Percentiles rank a stretch among this genome's conserved stretches.
Evolutionary conservation across 768 basidiomycete species (phyloP).

Genomic region (Daedaleopsis sinensis): DNA sequence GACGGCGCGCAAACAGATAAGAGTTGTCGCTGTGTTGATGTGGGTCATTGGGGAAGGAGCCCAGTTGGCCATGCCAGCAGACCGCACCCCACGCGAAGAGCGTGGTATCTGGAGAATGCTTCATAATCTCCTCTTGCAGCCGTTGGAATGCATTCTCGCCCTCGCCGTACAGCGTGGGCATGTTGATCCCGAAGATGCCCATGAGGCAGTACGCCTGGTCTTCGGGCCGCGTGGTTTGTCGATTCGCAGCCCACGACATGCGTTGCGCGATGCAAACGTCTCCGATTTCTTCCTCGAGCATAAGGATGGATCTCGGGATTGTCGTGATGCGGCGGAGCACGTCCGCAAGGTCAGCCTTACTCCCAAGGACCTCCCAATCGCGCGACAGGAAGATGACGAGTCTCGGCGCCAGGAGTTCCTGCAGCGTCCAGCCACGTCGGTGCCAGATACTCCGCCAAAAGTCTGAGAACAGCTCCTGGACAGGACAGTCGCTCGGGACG

Average conservation of each 20-base stretch:
- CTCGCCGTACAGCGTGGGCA: slow-evolving; percentile 11
- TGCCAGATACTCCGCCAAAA: neutral
- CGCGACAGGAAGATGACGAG: no score
- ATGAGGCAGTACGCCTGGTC: slow-evolving; percentile 17
- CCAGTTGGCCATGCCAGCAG: neutral
- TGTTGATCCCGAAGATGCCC: slow-evolving; percentile 10
- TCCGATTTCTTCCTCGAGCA: neutral
- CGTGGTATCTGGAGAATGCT: neutral
- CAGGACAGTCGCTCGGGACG: neutral
- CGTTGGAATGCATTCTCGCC: slow-evolving; percentile 3
- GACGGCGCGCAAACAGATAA: neutral
- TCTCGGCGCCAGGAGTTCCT: neutral
- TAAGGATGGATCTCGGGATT: neutral
- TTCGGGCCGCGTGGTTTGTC: neutral
- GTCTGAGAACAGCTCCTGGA: neutral
- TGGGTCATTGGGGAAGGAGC: neutral
- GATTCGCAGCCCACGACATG: slow-evolving; percentile 13
- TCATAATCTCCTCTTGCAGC: slow-evolving; percentile 10
- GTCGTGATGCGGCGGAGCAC: neutral
- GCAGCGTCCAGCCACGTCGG: neutral
- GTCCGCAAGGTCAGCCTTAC: neutral
- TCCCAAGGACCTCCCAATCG: no score
- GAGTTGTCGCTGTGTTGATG: neutral
- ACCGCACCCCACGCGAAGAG: slow-evolving; percentile 8
- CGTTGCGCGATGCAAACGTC: neutral